phyloP scores from a whole-genome alignment of 2,329 filamentous ascomycete species.

The Dactylellina sp. region DNA sequence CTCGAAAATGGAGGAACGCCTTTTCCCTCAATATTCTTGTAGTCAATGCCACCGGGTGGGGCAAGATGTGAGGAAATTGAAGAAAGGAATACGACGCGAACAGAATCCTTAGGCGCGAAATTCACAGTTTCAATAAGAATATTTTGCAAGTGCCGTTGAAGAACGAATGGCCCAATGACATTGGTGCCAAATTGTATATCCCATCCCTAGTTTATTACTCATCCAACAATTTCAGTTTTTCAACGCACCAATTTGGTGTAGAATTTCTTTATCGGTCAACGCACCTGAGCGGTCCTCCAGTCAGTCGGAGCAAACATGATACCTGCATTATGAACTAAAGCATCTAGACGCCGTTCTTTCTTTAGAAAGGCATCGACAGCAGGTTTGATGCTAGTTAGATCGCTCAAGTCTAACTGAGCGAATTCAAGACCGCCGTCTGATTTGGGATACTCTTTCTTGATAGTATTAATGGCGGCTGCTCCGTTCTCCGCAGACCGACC shows the following conservation, averaged over 20 bases:
- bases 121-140: conserved; percentile 55
- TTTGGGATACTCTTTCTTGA: conserved; percentile 63
- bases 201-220: conserved; percentile 37
- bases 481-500: conserved; percentile 67
- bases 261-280: conserved; percentile 15
- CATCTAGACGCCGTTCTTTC: conserved; percentile 63
- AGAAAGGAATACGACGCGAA: conserved; percentile 62
- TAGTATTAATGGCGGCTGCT: conserved; percentile 65
- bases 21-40: conserved; percentile 57
- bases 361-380: conserved; percentile 61
- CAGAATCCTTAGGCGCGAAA: conserved; percentile 57
- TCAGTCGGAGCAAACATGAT: conserved; percentile 65
- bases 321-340: conserved; percentile 67
- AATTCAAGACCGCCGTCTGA: conserved; percentile 65
- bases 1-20: conserved; percentile 52
- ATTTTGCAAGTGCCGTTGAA: conserved; percentile 58
- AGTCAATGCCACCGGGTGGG: conserved; percentile 58
- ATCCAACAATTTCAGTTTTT: background rate
- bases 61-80: conserved; percentile 56
- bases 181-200: conserved; percentile 58
- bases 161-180: conserved; percentile 56
- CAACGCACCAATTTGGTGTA: conserved; percentile 1
- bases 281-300: conserved; percentile 62
- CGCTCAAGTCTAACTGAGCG: conserved; percentile 66
- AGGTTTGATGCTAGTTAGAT: conserved; percentile 63